Percentiles rank a stretch among this genome's conserved stretches.
phyloP scores from a whole-genome alignment of 352 stramenopile species.

The Globisporangium solare region DNA sequence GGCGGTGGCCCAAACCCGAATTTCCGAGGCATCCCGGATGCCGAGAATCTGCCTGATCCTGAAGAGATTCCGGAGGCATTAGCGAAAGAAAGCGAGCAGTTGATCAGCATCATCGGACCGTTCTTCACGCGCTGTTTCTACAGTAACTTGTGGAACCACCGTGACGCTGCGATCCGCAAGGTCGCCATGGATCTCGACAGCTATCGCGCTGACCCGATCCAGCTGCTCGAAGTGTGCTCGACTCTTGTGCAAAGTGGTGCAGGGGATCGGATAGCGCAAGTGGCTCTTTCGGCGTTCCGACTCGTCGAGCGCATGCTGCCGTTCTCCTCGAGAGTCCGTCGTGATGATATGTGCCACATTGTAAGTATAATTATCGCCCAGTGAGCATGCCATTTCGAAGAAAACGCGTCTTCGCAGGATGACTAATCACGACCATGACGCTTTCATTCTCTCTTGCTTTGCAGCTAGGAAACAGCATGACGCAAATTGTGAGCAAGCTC shows the following conservation, averaged over 20 bases:
- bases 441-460: neutral
- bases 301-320: slow-evolving; percentile 57
- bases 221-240: slow-evolving; percentile 55
- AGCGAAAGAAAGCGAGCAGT: slow-evolving; percentile 70
- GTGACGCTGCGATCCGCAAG: slow-evolving; percentile 80
- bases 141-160: slow-evolving; percentile 85
- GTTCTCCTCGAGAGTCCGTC: slow-evolving; percentile 38
- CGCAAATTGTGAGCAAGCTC: slow-evolving; percentile 74
- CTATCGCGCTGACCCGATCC: slow-evolving; percentile 41
- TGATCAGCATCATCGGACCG: slow-evolving; percentile 67
- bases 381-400: no score
- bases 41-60: slow-evolving; percentile 62
- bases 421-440: no score
- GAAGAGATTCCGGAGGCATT: slow-evolving; percentile 63
- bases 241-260: slow-evolving; percentile 69
- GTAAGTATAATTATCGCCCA: slow-evolving; percentile 25
- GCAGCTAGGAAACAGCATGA: slow-evolving; percentile 71
- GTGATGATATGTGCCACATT: slow-evolving; percentile 63
- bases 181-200: slow-evolving; percentile 69
- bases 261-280: slow-evolving; percentile 69
- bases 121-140: slow-evolving; percentile 84
- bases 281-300: slow-evolving; percentile 66
- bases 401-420: no score
- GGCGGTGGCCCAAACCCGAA: slow-evolving; percentile 31
- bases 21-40: slow-evolving; percentile 64